Evolutionary conservation across 2,329 filamentous ascomycete species (phyloP).

Genomic region (Xylaria sp.): DNA sequence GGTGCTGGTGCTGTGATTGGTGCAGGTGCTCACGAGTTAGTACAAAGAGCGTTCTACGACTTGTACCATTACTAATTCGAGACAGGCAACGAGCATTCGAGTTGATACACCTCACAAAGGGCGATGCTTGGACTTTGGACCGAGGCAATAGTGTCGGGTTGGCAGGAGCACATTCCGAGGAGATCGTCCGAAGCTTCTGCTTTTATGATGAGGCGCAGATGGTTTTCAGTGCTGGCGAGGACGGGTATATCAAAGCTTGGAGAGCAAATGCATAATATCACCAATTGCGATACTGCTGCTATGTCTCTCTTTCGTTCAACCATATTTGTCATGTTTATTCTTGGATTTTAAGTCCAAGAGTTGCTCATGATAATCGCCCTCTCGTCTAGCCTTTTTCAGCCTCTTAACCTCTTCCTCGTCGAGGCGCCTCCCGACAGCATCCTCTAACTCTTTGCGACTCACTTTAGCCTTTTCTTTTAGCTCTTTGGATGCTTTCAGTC

Average conservation of each 20-base stretch:
- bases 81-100: constrained; percentile 63
- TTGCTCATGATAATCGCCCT: constrained; percentile 91
- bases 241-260: constrained; percentile 69
- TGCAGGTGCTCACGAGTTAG: constrained; percentile 74
- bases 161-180: constrained; percentile 70
- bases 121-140: constrained; percentile 65
- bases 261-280: constrained; percentile 52
- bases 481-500: constrained; percentile 80
- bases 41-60: constrained; percentile 35
- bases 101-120: constrained; percentile 68
- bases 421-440: constrained; percentile 77
- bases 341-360: constrained; percentile 90
- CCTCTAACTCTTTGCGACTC: constrained; percentile 84
- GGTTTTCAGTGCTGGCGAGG: constrained; percentile 69
- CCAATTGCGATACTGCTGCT: constrained; percentile 23
- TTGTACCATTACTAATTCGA: constrained; percentile 20
- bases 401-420: constrained; percentile 87
- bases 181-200: constrained; percentile 72
- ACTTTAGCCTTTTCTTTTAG: constrained; percentile 88
- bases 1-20: constrained; percentile 70
- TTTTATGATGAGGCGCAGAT: constrained; percentile 70
- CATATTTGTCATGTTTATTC: constrained; percentile 90
- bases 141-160: constrained; percentile 68
- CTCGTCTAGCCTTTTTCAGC: constrained; percentile 83
- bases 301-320: constrained; percentile 50